phyloP scores from a whole-genome alignment of 1,139 yeast species.

The Candida pseudocylindracea region DNA sequence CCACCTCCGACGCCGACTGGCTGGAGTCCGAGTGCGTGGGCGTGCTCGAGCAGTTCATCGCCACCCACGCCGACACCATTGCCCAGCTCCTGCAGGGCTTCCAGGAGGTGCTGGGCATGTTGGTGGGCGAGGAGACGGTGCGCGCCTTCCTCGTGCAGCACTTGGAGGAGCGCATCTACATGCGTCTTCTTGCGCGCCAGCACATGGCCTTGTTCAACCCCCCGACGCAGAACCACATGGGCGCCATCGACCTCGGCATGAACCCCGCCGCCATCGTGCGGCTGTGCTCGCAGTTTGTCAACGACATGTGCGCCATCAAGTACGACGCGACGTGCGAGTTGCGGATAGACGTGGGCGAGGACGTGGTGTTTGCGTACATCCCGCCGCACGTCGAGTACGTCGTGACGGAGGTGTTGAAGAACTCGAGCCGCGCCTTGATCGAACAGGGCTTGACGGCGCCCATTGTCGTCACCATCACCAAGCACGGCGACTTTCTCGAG shows the following conservation, averaged over 20 bases:
- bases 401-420: conserved; percentile 69
- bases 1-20: conserved; percentile 7
- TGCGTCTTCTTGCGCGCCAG: conserved; percentile 71
- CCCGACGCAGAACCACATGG: conserved; percentile 11
- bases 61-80: conserved; percentile 63
- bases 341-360: conserved; percentile 17
- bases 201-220: conserved; percentile 27
- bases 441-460: conserved; percentile 42
- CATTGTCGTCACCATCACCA: conserved; percentile 43
- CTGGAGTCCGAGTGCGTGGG: conserved; percentile 17
- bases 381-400: conserved; percentile 78
- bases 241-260: conserved; percentile 29
- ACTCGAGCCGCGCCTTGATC: conserved; percentile 68
- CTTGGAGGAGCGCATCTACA: conserved; percentile 61
- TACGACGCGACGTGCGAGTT: conserved; percentile 32
- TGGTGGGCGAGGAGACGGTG: conserved; percentile 25
- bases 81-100: conserved; percentile 69
- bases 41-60: conserved; percentile 36
- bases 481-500: conserved; percentile 20
- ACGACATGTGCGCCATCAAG: conserved; percentile 61
- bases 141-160: conserved; percentile 54
- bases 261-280: conserved; percentile 22
- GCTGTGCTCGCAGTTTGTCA: conserved; percentile 51
- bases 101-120: conserved; percentile 34
- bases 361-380: conserved; percentile 53